Evolutionary conservation across 495 filamentous ascomycete species (phyloP).

Genomic region (Aspergillus carlsbadensis): DNA sequence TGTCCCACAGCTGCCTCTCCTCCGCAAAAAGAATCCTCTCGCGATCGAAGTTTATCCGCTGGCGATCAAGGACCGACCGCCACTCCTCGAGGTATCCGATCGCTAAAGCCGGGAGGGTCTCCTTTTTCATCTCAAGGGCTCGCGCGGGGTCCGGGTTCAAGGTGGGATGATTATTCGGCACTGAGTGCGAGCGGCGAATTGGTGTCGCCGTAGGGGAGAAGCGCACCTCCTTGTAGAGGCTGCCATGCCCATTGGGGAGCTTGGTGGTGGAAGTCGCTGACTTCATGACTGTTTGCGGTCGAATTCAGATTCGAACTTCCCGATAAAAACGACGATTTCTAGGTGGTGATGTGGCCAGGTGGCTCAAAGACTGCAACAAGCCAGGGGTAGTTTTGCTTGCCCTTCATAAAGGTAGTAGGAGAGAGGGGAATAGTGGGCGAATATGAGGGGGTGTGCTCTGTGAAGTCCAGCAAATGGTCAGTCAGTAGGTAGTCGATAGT

Average conservation of each 20-base stretch:
- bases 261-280: constrained; percentile 23
- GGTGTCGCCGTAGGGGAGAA: constrained; percentile 46
- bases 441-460: background rate
- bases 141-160: constrained; percentile 17
- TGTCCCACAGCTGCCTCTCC: constrained; percentile 43
- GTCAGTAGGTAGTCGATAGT: background rate
- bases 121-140: constrained; percentile 12
- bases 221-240: constrained; percentile 49
- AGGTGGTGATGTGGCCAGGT: background rate
- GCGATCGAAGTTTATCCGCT: constrained; percentile 36
- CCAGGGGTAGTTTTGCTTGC: constrained; percentile 6
- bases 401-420: constrained; percentile 17
- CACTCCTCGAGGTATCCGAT: constrained; percentile 41
- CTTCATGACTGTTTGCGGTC: constrained; percentile 29
- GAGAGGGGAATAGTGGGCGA: background rate
- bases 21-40: constrained; percentile 41
- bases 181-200: constrained; percentile 39
- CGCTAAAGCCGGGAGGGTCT: constrained; percentile 20
- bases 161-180: constrained; percentile 34
- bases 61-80: constrained; percentile 41
- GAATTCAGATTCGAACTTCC: background rate
- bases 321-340: background rate
- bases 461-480: background rate
- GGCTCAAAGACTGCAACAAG: background rate
- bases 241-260: constrained; percentile 38